phyloP scores from a whole-genome alignment of 106 monocot genomes.

The Acorus calamus region DNA sequence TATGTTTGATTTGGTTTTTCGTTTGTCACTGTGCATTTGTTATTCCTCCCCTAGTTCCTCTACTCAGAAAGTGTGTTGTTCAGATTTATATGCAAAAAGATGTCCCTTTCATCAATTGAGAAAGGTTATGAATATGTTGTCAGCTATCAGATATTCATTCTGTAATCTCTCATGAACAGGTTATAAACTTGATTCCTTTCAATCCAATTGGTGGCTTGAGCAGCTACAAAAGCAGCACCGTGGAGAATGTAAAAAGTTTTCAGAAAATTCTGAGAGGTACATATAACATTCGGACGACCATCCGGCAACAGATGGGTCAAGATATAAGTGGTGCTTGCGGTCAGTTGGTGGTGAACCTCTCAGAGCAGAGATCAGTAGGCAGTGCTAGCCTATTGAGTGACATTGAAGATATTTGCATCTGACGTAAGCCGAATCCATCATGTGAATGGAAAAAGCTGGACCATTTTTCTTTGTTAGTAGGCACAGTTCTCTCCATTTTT shows the following conservation, averaged over 20 bases:
- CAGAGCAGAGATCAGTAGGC: conserved; percentile 46
- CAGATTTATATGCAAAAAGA: no score
- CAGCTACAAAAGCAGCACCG: conserved; percentile 40
- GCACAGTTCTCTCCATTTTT: no score
- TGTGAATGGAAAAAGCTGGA: no score
- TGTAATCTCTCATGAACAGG: conserved; percentile 25
- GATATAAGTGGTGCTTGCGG: conserved; percentile 98
- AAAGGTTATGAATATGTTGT: no score
- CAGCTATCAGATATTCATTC: no score
- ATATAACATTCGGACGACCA: conserved; percentile 79
- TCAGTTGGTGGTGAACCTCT: conserved; percentile 72
- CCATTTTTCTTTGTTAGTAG: no score
- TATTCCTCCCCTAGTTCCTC: no score
- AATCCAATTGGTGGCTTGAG: conserved; percentile 69
- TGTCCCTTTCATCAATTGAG: no score
- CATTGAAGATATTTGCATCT: conserved; percentile 78
- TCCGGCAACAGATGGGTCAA: conserved; percentile 85
- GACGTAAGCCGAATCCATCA: not conserved
- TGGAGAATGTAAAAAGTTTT: conserved; percentile 55
- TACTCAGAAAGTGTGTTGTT: no score
- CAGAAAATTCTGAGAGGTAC: conserved; percentile 67
- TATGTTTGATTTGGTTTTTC: no score
- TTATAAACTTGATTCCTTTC: conserved; percentile 94
- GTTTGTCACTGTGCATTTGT: no score
- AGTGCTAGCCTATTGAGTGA: conserved; percentile 42